Percentiles rank a stretch among this genome's conserved stretches.
These are phyloP conservation scores for cucumber (Cucumis sativus) DNA, from an alignment of 306 rosid species.

Conservation along the genomic window Cucumber_9930_V3 NC_026657.2:22933001-22933500, in stretches of 20 bases:
- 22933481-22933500: conserved; percentile 30
- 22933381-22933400: conserved; percentile 31
- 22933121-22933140: not conserved
- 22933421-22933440: conserved; percentile 14
- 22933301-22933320: conserved; percentile 27
- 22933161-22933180: not conserved
- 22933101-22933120: not conserved
- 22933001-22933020: not conserved
- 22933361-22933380: conserved; percentile 15
- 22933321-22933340: conserved; percentile 48
- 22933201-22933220: not conserved
- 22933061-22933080: not conserved
- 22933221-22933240: not conserved
- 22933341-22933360: conserved; percentile 27
- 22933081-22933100: conserved; percentile 14
- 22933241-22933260: not conserved
- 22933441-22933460: not conserved
- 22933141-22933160: not conserved
- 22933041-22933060: conserved; percentile 34
- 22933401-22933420: conserved; percentile 23
- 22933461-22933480: conserved; percentile 30
- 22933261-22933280: not conserved
- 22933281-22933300: conserved; percentile 39
- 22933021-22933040: not conserved
- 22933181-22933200: not conserved